phyloP scores from a whole-genome alignment of 2,329 filamentous ascomycete species.

The Ascochyta pisi region DNA sequence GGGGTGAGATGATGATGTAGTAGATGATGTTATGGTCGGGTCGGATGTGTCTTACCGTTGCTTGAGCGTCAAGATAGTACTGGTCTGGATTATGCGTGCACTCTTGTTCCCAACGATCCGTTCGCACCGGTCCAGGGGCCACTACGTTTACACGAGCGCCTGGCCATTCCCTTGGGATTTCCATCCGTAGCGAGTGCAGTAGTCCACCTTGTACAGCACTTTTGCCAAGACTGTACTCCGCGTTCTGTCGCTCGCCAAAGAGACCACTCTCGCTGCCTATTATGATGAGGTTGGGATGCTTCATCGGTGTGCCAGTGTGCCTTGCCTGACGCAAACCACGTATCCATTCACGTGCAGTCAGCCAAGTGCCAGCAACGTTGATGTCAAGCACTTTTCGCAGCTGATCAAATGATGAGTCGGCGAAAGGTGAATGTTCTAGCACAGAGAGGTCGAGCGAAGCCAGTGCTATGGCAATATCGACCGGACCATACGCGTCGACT shows the following conservation, averaged over 20 bases:
- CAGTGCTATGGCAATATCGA: conserved; percentile 53
- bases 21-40: neutral
- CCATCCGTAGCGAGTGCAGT: conserved; percentile 51
- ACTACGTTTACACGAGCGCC: conserved; percentile 56
- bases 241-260: conserved; percentile 53
- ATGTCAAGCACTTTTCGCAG: conserved; percentile 52
- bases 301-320: conserved; percentile 17
- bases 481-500: conserved; percentile 43
- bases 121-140: conserved; percentile 57
- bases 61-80: conserved; percentile 52
- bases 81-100: conserved; percentile 49
- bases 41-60: conserved; percentile 42
- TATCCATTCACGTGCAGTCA: conserved; percentile 54
- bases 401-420: conserved; percentile 51
- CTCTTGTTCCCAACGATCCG: conserved; percentile 52
- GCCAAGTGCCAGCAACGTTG: conserved; percentile 49
- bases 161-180: conserved; percentile 48
- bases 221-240: conserved; percentile 56
- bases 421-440: conserved; percentile 47
- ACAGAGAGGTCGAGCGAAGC: conserved; percentile 55
- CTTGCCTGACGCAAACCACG: conserved; percentile 43
- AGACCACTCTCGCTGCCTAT: conserved; percentile 56
- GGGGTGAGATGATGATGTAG: too few relatives aligned
- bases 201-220: conserved; percentile 56
- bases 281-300: conserved; percentile 52